Conservation (phyloP, 2,329 filamentous ascomycete species). For the Salinomyces thailandicus region DNA sequence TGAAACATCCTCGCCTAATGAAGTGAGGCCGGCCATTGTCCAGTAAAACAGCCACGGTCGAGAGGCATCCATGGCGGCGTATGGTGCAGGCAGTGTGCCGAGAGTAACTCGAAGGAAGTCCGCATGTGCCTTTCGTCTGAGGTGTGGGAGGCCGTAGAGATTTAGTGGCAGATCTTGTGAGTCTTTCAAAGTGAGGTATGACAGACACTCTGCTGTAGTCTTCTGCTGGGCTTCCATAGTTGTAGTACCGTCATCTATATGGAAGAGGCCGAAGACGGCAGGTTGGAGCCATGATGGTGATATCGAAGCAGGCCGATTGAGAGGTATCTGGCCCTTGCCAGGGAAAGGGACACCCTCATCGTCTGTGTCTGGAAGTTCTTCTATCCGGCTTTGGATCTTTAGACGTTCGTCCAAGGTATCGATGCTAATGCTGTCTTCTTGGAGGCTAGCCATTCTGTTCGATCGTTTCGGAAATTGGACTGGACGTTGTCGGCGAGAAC, state of each 20-base stretch:
- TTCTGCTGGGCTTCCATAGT: constrained; percentile 16
- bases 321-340: constrained; percentile 11
- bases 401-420: constrained; percentile 22
- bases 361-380: constrained; percentile 24
- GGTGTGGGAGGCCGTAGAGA: constrained; percentile 58
- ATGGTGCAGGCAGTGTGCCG: constrained; percentile 55
- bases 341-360: constrained; percentile 20
- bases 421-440: constrained; percentile 8
- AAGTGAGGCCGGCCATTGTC: constrained; percentile 63
- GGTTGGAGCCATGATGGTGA: constrained; percentile 21
- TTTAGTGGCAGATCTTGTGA: constrained; percentile 45
- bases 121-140: constrained; percentile 55
- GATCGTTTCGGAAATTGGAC: constrained; percentile 6
- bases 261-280: constrained; percentile 16
- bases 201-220: constrained; percentile 17
- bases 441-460: constrained; percentile 7
- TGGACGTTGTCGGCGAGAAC: constrained; percentile 4
- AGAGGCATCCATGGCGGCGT: constrained; percentile 70
- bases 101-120: constrained; percentile 49
- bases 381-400: constrained; percentile 17
- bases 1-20: constrained; percentile 64
- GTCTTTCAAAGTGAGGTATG: constrained; percentile 17
- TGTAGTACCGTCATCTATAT: constrained; percentile 15
- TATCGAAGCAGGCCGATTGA: constrained; percentile 4
- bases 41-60: constrained; percentile 94